Percentiles rank a stretch among this genome's conserved stretches.
phyloP scores from a whole-genome alignment of 768 basidiomycete species.

The Tricholoma furcatifolium region DNA sequence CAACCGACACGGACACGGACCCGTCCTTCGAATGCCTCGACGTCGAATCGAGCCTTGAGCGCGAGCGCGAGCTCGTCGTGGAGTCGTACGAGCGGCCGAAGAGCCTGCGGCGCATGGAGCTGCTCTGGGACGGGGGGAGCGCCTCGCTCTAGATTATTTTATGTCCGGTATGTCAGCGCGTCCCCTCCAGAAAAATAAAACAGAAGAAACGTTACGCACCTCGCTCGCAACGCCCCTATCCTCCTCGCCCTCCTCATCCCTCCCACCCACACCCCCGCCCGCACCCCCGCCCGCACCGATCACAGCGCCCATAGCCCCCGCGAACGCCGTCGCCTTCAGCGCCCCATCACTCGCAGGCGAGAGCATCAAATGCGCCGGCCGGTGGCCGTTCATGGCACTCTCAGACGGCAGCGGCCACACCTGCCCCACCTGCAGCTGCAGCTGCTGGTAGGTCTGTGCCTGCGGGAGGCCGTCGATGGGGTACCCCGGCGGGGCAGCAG shows the following conservation, averaged over 20 bases:
- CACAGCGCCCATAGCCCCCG: conserved; percentile 28
- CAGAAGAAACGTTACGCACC: conserved; percentile 37
- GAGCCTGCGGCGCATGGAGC: conserved; percentile 48
- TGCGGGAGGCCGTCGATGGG: conserved; percentile 22
- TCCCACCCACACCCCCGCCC: conserved; percentile 59
- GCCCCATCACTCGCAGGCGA: conserved; percentile 61
- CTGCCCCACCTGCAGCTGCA: background rate
- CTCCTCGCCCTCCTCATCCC: conserved; percentile 45
- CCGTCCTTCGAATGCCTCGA: conserved; percentile 24
- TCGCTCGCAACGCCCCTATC: conserved; percentile 60
- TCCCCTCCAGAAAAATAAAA: no score
- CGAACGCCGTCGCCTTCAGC: conserved; percentile 44
- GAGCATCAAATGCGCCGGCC: conserved; percentile 50
- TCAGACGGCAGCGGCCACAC: conserved; percentile 17
- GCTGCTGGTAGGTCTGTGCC: background rate
- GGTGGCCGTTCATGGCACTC: conserved; percentile 21
- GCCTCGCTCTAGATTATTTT: background rate
- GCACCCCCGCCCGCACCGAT: conserved; percentile 54
- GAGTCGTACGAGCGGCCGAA: conserved; percentile 66
- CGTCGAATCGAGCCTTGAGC: conserved; percentile 23
- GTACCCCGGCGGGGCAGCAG: no score
- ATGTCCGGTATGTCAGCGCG: no score
- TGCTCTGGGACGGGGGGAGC: conserved; percentile 38
- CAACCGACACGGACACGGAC: conserved; percentile 13
- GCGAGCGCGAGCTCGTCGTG: conserved; percentile 19